Percentiles rank a stretch among this genome's conserved stretches.
These are phyloP conservation scores for Hygrocybe punicea DNA, from an alignment of 768 basidiomycete genomes.

Conservation along the genomic window DNA sequence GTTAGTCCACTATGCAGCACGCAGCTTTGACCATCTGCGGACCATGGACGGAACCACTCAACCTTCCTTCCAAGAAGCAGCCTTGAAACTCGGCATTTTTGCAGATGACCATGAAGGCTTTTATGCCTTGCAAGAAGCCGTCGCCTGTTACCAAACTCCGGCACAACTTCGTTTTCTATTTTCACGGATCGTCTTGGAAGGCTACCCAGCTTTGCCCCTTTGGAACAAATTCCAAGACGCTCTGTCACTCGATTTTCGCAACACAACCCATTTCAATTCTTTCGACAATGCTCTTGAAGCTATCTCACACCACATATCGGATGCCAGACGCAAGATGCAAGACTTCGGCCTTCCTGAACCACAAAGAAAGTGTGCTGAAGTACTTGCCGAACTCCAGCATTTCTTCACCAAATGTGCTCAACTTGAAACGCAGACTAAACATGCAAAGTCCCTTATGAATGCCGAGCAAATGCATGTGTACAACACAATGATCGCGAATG, in stretches of 20 bases:
- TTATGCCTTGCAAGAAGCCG: not conserved
- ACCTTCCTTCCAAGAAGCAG: constrained; percentile 1
- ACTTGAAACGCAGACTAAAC: not conserved
- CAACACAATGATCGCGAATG: no score
- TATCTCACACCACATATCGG: not conserved
- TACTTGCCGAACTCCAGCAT: not conserved
- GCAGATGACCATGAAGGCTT: not conserved
- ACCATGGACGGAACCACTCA: not conserved
- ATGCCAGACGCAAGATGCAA: not conserved
- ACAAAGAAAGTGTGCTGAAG: not conserved
- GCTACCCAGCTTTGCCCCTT: no score
- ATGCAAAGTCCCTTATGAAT: not conserved
- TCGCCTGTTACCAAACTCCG: not conserved
- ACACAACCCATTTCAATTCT: not conserved
- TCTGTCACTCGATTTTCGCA: not conserved
- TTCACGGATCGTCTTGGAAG: not conserved
- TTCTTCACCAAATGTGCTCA: no score
- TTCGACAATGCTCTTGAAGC: not conserved
- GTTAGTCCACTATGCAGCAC: no score
- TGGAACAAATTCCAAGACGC: constrained; percentile 1
- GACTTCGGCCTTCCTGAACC: constrained; percentile 1
- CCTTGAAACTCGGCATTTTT: not conserved
- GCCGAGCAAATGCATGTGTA: no score
- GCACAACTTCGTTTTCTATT: constrained; percentile 6
- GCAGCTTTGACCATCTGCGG: no score